phyloP scores from a whole-genome alignment of 768 basidiomycete genomes.

The Kondoa malvinella region DNA sequence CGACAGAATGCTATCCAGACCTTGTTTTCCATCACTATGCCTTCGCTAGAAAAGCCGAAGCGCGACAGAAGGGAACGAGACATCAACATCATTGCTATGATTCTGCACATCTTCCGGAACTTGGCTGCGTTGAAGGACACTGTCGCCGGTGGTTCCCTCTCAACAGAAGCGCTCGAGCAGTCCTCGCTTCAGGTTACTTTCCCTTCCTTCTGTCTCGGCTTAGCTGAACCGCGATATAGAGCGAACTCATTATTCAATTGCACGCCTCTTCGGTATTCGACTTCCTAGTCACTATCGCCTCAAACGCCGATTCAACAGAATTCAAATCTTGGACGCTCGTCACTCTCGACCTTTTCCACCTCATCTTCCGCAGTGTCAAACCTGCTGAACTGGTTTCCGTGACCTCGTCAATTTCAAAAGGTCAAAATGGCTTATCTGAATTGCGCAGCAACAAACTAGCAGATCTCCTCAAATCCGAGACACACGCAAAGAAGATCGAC shows the following conservation, averaged over 20 bases:
- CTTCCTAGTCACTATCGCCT: conserved; percentile 67
- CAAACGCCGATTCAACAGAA: conserved; percentile 60
- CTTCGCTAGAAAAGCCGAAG: conserved; percentile 52
- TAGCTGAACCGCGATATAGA: conserved; percentile 30
- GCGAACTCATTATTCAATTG: conserved; percentile 52
- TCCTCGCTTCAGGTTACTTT: conserved; percentile 47
- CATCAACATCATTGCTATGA: conserved; percentile 66
- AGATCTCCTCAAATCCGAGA: conserved; percentile 61
- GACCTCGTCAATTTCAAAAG: not conserved
- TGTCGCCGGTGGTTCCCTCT: conserved; percentile 50
- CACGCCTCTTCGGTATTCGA: conserved; percentile 56
- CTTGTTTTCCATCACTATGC: conserved; percentile 56
- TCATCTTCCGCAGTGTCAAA: conserved; percentile 64
- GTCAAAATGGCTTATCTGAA: conserved; percentile 31
- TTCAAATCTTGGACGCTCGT: conserved; percentile 76
- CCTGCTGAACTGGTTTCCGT: conserved; percentile 38
- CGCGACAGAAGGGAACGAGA: conserved; percentile 61
- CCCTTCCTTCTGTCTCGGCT: not conserved
- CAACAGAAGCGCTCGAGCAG: conserved; percentile 61
- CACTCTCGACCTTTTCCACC: conserved; percentile 79
- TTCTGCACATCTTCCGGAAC: conserved; percentile 79
- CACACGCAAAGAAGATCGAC: conserved; percentile 43
- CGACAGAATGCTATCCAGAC: conserved; percentile 52
- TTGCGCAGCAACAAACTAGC: conserved; percentile 37
- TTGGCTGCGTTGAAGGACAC: conserved; percentile 85